Percentiles rank a stretch among this genome's conserved stretches.
phyloP scores from a whole-genome alignment of 208 protist species.

The Trypanosoma conorhini region DNA sequence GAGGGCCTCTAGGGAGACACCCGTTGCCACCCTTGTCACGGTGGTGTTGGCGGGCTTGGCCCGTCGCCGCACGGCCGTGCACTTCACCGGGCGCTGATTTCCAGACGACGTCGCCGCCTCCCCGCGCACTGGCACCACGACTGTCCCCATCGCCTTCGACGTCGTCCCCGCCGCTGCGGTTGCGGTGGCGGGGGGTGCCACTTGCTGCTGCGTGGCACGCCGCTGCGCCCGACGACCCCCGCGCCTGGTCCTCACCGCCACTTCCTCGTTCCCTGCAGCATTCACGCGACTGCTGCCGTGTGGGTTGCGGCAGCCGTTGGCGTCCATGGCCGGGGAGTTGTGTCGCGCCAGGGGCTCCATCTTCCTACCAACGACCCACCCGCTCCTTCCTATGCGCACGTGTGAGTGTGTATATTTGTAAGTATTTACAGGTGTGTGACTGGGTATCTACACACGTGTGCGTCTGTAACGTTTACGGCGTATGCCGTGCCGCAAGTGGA shows the following conservation, averaged over 20 bases:
- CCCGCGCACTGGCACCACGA: slow-evolving; percentile 17
- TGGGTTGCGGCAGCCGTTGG: neutral
- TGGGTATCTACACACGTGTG: neutral
- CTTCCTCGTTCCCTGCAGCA: neutral
- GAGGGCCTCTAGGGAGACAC: slow-evolving; percentile 27
- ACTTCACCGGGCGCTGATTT: slow-evolving; percentile 12
- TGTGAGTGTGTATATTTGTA: neutral
- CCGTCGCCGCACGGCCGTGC: slow-evolving; percentile 26
- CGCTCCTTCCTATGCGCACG: neutral
- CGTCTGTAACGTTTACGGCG: neutral
- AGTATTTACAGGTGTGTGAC: neutral
- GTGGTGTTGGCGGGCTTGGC: slow-evolving; percentile 29
- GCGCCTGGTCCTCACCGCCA: slow-evolving; percentile 20
- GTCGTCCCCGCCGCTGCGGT: slow-evolving; percentile 6
- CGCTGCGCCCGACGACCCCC: slow-evolving; percentile 15
- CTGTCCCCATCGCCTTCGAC: slow-evolving; percentile 3
- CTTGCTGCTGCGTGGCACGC: slow-evolving; percentile 15
- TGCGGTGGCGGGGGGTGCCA: slow-evolving; percentile 16
- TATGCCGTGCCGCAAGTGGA: no score
- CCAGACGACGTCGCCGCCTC: neutral
- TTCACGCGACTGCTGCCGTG: neutral
- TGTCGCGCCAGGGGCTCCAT: neutral
- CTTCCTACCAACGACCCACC: neutral
- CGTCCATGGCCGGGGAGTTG: neutral
- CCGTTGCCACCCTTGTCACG: slow-evolving; percentile 34